These are phyloP conservation scores for Pichia kudriavzevii DNA, from an alignment of 1,139 yeast species.

Conservation along the genomic window DNA sequence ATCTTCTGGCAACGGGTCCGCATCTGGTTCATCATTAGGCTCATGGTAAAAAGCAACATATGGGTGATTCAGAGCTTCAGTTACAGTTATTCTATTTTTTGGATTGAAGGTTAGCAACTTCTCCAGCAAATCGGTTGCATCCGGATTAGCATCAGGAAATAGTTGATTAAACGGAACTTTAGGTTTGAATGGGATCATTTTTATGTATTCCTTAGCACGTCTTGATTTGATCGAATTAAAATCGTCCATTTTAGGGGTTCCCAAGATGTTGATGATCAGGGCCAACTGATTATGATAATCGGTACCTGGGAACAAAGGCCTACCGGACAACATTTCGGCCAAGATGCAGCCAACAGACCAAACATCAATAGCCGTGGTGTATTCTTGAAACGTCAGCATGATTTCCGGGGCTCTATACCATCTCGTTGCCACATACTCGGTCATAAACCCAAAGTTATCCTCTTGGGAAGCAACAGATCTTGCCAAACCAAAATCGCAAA, in stretches of 20 bases:
- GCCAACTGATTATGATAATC: conserved; percentile 63
- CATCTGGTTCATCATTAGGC: conserved; percentile 63
- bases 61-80: conserved; percentile 60
- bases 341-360: conserved; percentile 79
- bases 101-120: conserved; percentile 60
- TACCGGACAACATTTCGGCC: conserved; percentile 56
- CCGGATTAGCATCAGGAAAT: conserved; percentile 43
- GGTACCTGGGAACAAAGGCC: conserved; percentile 74
- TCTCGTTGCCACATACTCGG: conserved; percentile 73
- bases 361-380: conserved; percentile 64
- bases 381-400: conserved; percentile 62
- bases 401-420: conserved; percentile 81
- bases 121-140: conserved; percentile 55
- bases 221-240: conserved; percentile 48
- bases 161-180: conserved; percentile 35
- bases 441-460: conserved; percentile 42
- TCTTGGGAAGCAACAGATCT: conserved; percentile 32
- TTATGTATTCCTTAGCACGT: conserved; percentile 56
- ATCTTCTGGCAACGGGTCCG: conserved; percentile 47
- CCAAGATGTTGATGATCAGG: conserved; percentile 53
- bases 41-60: conserved; percentile 61
- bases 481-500: conserved; percentile 52
- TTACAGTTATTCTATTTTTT: conserved; percentile 53
- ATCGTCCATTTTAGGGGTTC: conserved; percentile 57
- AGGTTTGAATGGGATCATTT: conserved; percentile 48